Base-by-base conservation (phyloP, 352 stramenopile species). In the Phytophthora capsici region DNA sequence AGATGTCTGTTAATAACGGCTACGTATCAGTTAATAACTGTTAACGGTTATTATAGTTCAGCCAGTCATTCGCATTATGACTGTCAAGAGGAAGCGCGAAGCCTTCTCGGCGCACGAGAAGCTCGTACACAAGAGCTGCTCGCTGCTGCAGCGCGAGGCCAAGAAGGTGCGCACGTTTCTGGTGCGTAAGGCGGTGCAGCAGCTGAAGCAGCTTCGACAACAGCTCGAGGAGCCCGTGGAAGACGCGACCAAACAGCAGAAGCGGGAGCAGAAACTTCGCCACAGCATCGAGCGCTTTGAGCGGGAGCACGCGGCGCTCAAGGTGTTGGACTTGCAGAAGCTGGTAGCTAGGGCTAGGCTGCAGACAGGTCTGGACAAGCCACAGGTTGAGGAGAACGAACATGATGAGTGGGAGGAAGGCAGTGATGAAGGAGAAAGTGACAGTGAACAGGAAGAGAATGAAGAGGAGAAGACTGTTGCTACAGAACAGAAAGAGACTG, bases 101-200 rank as follows among this genome's bases (percentile, higher is more conserved):
- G 46, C 61, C 51, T 86, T 85, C 73, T 82, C 69, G 38, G 73
- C 77, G 66, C 78, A 85, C 46, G 84, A 93, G 45, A 82, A 81
- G 51, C 81, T 90, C 43, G 71, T 79, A 60, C 84, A 93, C 75
- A 90, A 93, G 74, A 90, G 80, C 62, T 72, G 66, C 45, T 71
- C 75, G 53, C 54, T 90, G 48, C 69, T 93, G 70, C 82, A 90
- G 70, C 82, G 85, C 34, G 85, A 93, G 59, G 72, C 74, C 30
- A 93, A 93, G 73, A 91, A 91, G 59, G 77, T 91, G 36, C 75
- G 78, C 57, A 62, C 73, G 19, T 91, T 93, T 51, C 53, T 86
- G 25, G 69, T 86, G 63, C 83, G 78, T 54, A 90, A 90, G 66
- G 66, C 57, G 10, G 73, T 93, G 63, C 77, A 89, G 66, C 79